Percentiles rank a stretch among this genome's conserved stretches.
These are phyloP conservation scores for Aspergillus sp. DNA, from an alignment of 2,329 filamentous ascomycete genomes.

Conservation along the genomic window DNA sequence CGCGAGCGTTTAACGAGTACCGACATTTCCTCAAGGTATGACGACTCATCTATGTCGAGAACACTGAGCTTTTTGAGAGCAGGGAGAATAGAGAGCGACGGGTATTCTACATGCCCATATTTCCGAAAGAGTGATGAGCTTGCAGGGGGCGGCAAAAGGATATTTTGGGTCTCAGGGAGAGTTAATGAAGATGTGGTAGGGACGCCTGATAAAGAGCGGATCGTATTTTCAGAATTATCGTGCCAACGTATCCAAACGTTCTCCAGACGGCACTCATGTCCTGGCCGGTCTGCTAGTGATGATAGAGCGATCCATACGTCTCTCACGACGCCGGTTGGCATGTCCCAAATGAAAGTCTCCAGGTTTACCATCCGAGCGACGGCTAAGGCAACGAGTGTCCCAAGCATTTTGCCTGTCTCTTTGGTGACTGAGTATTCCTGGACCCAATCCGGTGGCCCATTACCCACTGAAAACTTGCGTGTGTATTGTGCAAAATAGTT, in stretches of 20 bases:
- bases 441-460: constrained; percentile 75
- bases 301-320: constrained; percentile 79
- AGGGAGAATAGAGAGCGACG: constrained; percentile 76
- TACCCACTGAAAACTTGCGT: constrained; percentile 80
- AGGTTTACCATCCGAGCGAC: constrained; percentile 80
- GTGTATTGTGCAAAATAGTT: constrained; percentile 79
- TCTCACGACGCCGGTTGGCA: constrained; percentile 79
- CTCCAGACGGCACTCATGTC: constrained; percentile 66
- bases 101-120: constrained; percentile 68
- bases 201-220: constrained; percentile 19
- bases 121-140: constrained; percentile 47
- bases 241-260: constrained; percentile 82
- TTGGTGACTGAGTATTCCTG: constrained; percentile 79
- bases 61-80: constrained; percentile 73
- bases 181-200: constrained; percentile 18
- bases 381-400: constrained; percentile 74
- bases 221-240: constrained; percentile 61
- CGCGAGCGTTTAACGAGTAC: constrained; percentile 71
- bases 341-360: constrained; percentile 83
- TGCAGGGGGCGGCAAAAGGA: constrained; percentile 16
- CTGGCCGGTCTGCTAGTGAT: constrained; percentile 64
- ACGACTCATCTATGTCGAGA: constrained; percentile 77
- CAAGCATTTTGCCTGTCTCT: constrained; percentile 85
- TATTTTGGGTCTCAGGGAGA: constrained; percentile 19
- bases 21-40: constrained; percentile 80